Evolutionary conservation across 192 early-diverging fungal genomes (phyloP).

Genomic region (Rhizophagus sp.): DNA sequence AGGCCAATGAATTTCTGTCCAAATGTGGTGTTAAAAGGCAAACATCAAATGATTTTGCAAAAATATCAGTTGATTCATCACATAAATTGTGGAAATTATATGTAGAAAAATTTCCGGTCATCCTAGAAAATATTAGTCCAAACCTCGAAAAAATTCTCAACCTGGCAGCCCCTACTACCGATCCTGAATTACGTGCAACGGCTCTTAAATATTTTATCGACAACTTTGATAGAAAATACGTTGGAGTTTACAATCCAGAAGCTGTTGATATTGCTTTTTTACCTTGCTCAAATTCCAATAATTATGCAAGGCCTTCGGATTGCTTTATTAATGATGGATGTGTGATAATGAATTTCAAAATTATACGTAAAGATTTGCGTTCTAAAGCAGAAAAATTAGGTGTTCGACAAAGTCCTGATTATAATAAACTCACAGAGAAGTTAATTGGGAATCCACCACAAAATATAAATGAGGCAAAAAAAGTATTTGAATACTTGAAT

Average conservation of each 20-base stretch:
- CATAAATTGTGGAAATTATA: not conserved
- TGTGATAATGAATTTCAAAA: constrained; percentile 65
- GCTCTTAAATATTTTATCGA: constrained; percentile 59
- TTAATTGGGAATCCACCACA: constrained; percentile 38
- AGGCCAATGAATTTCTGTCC: constrained; percentile 76
- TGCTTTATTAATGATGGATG: constrained; percentile 65
- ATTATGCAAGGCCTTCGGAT: constrained; percentile 56
- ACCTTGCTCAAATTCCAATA: constrained; percentile 15
- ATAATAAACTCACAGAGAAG: constrained; percentile 36
- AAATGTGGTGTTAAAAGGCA: constrained; percentile 86
- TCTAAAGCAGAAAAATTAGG: constrained; percentile 61
- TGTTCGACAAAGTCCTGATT: constrained; percentile 58
- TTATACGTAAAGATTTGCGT: constrained; percentile 57
- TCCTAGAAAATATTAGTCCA: too few species aligned
- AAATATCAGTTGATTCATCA: constrained; percentile 60
- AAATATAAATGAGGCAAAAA: constrained; percentile 44
- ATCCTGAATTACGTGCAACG: too few species aligned
- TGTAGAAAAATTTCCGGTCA: too few species aligned
- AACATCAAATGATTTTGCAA: constrained; percentile 67
- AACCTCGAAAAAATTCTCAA: too few species aligned
- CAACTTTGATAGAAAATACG: constrained; percentile 38
- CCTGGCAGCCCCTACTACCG: too few species aligned
- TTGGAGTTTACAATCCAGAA: too few species aligned
- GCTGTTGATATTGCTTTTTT: too few species aligned
- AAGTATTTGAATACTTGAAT: constrained; percentile 66